phyloP scores from a whole-genome alignment of 192 early-diverging fungal genomes.

The Coemansia umbellata region DNA sequence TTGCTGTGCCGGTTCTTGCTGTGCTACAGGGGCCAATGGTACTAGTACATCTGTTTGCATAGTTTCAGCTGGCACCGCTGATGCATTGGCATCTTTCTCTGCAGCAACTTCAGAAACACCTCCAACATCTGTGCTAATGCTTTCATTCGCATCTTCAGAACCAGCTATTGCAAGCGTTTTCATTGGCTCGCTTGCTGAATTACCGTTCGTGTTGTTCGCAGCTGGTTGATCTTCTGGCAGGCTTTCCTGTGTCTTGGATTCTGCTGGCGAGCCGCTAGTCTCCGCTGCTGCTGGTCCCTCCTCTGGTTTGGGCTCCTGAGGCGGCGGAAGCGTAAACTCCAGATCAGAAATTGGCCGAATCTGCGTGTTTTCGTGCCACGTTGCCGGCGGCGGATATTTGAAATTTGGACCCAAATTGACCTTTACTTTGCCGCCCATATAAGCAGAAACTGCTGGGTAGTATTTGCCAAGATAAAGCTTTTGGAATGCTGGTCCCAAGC shows the following conservation, averaged over 20 bases:
- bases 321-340: constrained; percentile 32
- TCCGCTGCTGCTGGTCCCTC: not conserved
- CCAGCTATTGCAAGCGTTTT: too few relatives aligned
- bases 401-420: constrained; percentile 72
- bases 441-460: constrained; percentile 69
- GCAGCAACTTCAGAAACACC: too few relatives aligned
- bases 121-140: too few relatives aligned
- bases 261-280: not conserved
- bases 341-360: constrained; percentile 46
- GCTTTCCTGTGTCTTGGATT: too few relatives aligned
- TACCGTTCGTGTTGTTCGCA: too few relatives aligned
- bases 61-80: too few relatives aligned
- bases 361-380: constrained; percentile 35
- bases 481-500: constrained; percentile 61
- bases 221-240: too few relatives aligned
- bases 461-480: constrained; percentile 71
- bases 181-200: too few relatives aligned
- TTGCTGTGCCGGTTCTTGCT: not conserved
- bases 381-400: constrained; percentile 53
- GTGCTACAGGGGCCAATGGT: not conserved
- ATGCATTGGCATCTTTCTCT: too few relatives aligned
- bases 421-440: constrained; percentile 58
- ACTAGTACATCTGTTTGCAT: too few relatives aligned
- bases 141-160: too few relatives aligned
- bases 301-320: not conserved